A percentile compares a stretch with the other conserved stretches of the same genome.
phyloP scores from a whole-genome alignment of 805 yeast species.

The Brettanomyces naardenensis region DNA sequence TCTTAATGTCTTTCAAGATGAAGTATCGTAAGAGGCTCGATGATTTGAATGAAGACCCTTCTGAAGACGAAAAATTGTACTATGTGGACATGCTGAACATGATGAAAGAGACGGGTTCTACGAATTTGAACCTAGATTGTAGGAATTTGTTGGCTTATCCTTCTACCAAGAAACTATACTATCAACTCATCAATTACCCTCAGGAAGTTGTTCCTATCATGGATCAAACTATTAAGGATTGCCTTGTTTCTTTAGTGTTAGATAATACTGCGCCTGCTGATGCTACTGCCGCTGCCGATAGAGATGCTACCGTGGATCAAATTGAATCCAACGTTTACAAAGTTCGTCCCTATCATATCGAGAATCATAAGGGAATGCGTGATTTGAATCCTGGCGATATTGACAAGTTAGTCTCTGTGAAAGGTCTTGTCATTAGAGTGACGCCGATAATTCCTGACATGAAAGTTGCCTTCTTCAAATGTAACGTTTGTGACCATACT shows the following conservation, averaged over 20 bases:
- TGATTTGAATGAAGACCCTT: conserved; percentile 28
- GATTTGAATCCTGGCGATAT: conserved; percentile 91
- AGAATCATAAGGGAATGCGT: conserved; percentile 71
- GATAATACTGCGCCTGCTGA: conserved; percentile 30
- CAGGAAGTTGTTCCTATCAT: conserved; percentile 95
- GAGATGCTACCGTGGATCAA: conserved; percentile 47
- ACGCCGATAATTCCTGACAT: conserved; percentile 94
- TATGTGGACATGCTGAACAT: conserved; percentile 67
- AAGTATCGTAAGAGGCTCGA: conserved; percentile 57
- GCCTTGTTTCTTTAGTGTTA: conserved; percentile 66
- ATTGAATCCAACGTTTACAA: conserved; percentile 79
- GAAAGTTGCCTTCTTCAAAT: conserved; percentile 94
- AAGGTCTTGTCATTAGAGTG: conserved; percentile 83
- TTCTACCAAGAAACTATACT: conserved; percentile 68
- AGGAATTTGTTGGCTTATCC: conserved; percentile 70
- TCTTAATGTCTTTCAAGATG: conserved; percentile 74
- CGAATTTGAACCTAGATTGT: conserved; percentile 81
- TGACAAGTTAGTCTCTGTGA: conserved; percentile 83
- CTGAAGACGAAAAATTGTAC: conserved; percentile 61
- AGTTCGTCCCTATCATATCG: conserved; percentile 83
- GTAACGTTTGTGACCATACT: conserved; percentile 92
- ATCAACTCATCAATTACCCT: conserved; percentile 86
- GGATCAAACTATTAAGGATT: conserved; percentile 93
- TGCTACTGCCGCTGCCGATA: conserved; percentile 9
- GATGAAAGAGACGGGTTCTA: conserved; percentile 71